Percentiles rank a stretch among this genome's conserved stretches.
These are phyloP conservation scores for Fagopyrum homotropicum DNA, from an alignment of 148 eudicot species.

Conservation along the genomic window DNA sequence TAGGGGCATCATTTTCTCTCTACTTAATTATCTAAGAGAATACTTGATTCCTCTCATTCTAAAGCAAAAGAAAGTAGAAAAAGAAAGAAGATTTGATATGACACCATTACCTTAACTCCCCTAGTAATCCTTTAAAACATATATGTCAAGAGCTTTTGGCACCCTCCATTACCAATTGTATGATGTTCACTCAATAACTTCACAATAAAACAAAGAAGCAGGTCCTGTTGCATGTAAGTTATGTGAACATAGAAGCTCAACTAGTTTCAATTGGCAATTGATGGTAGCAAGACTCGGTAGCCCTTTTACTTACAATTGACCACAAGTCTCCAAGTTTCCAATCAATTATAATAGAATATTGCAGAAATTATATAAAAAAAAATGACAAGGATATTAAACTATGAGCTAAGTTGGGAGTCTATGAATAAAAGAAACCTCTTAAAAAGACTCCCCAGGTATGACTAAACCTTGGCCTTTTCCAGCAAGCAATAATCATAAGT, in stretches of 20 bases:
- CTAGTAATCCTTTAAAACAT: neutral
- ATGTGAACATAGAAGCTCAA: neutral
- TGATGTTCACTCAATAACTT: neutral
- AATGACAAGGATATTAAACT: neutral
- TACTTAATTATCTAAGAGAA: neutral
- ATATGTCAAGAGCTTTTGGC: neutral
- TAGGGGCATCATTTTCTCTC: neutral
- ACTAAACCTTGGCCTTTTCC: neutral
- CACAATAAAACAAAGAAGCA: neutral
- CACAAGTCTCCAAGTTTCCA: neutral
- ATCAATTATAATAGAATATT: neutral
- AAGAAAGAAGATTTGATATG: neutral
- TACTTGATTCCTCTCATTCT: neutral
- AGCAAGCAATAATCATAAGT: neutral
- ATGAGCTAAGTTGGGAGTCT: neutral
- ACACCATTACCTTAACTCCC: slow-evolving; percentile 5
- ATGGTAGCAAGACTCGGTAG: neutral
- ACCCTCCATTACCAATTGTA: neutral
- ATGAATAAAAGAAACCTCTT: neutral
- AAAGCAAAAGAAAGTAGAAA: neutral
- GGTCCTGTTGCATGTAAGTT: neutral
- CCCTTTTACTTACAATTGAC: neutral
- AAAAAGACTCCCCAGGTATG: neutral
- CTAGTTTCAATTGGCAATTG: neutral
- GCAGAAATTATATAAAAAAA: neutral